phyloP scores from a whole-genome alignment of 2,329 filamentous ascomycete species.

The Ambrosiella xylebori region DNA sequence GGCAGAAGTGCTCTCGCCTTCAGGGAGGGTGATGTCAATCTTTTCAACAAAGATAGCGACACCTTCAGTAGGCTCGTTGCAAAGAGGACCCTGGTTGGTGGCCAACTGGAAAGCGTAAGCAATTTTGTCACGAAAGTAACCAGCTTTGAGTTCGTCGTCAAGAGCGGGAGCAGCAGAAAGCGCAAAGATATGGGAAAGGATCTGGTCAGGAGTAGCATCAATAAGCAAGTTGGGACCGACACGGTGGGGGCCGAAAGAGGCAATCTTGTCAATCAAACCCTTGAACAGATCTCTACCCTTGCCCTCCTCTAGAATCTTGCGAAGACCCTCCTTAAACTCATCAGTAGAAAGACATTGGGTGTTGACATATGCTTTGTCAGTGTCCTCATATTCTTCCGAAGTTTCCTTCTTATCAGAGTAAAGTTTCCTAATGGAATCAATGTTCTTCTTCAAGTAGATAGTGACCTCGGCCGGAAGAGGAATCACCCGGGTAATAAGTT shows the following conservation, averaged over 20 bases:
- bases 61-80: constrained; percentile 83
- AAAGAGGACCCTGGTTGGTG: constrained; percentile 74
- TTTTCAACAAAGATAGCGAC: constrained; percentile 82
- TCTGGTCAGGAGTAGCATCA: constrained; percentile 54
- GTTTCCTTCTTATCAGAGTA: constrained; percentile 49
- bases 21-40: constrained; percentile 41
- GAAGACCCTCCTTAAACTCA: constrained; percentile 63
- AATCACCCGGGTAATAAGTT: constrained; percentile 55
- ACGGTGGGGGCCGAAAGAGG: constrained; percentile 75
- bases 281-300: constrained; percentile 66
- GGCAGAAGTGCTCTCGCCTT: constrained; percentile 34
- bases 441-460: constrained; percentile 69
- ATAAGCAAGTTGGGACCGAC: constrained; percentile 80
- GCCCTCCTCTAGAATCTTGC: constrained; percentile 47
- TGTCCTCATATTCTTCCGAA: constrained; percentile 20
- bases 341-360: constrained; percentile 47
- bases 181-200: constrained; percentile 53
- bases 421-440: constrained; percentile 58
- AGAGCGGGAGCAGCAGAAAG: constrained; percentile 22
- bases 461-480: constrained; percentile 66
- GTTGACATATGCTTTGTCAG: constrained; percentile 35
- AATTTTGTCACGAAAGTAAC: constrained; percentile 77
- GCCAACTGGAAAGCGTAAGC: constrained; percentile 87
- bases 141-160: constrained; percentile 36
- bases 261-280: constrained; percentile 59